Base-by-base conservation (phyloP, 2,329 filamentous ascomycete species). In the Cercospora beticola region DNA sequence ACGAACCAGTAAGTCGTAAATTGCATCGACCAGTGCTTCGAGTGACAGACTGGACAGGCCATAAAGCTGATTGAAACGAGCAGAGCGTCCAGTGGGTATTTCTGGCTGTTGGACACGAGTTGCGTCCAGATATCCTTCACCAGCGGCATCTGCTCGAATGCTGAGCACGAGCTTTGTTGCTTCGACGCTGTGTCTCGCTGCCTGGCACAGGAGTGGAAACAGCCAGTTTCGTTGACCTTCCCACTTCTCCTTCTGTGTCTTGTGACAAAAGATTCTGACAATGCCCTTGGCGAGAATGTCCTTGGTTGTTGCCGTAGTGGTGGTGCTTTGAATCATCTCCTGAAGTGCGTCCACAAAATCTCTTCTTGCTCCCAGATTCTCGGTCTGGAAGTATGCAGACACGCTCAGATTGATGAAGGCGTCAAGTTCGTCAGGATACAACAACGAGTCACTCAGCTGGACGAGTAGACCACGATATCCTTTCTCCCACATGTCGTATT, bases 201-300 rank as follows among this genome's bases (percentile, higher is more conserved):
- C 21, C 10, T 67, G 58, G 18, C 72, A 74, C 10, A 74, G 43
- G 14, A 74, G 64, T 14, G 72, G 72, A 43, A 74, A 74, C 2
- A 72, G 66, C 72, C 72, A 71, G 33, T 74, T 71, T n/a, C 72
- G 63, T 65, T 74, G 70, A 7, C 59, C 65, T 46, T 69, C 72
- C 72, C 72, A 74, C 40, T 74, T 74, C 58, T 70, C 69, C 61
- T 74, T 74, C 40, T 71, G 69, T 33, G 68, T 72, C 56, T 74
- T 74, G 63, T 74, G 64, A 26, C 66, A 71, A 36, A 74, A 74
- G 14, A 74, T 72, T 26, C 61, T 63, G 40, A 72, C 66, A 21
- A 74, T 66, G 18, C 72, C 72, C 58, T 67, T 71, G 8, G 72
- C 62, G 5, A 74, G 69, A 7, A 71, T 58, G 23, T 73, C 71